phyloP scores from a whole-genome alignment of 106 monocot species.

The Hemerocallis citrina region DNA sequence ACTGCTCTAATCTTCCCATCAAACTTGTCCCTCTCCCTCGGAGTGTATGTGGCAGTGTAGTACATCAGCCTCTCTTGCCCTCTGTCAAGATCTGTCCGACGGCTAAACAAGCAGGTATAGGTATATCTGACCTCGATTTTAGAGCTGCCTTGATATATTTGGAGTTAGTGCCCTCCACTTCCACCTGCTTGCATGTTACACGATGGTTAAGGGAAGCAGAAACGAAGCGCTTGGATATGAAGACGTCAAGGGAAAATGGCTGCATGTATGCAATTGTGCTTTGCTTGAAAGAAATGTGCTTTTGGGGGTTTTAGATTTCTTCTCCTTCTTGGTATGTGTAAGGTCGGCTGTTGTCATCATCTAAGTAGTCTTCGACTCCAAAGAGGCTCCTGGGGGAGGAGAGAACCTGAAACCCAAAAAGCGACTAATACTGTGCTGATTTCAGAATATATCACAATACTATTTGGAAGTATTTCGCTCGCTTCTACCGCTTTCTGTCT shows the following conservation, averaged over 20 bases:
- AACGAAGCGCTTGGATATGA: constrained; percentile 92
- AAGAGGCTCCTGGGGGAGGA: constrained; percentile 73
- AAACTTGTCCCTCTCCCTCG: constrained; percentile 79
- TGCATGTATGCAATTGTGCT: constrained; percentile 90
- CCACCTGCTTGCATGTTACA: constrained; percentile 84
- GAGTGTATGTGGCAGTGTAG: constrained; percentile 70
- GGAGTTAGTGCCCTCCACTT: constrained; percentile 91
- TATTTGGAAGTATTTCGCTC: no score
- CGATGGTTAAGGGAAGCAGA: constrained; percentile 86
- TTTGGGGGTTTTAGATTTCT: constrained; percentile 67
- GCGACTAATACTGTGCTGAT: neutral
- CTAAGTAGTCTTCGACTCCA: constrained; percentile 87
- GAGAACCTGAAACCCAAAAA: constrained; percentile 25
- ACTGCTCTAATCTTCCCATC: constrained; percentile 92
- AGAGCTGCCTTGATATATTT: constrained; percentile 88
- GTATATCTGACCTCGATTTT: constrained; percentile 76
- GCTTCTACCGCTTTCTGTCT: no score
- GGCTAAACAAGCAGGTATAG: constrained; percentile 83
- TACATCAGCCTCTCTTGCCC: constrained; percentile 85
- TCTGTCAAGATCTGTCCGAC: constrained; percentile 69
- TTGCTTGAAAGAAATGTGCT: constrained; percentile 88
- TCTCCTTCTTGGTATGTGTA: constrained; percentile 87
- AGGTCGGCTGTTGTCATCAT: constrained; percentile 87
- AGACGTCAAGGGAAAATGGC: constrained; percentile 81
- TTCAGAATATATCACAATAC: no score